Percentiles rank a stretch among this genome's conserved stretches.
Conservation (phyloP, 228 moss, liverwort and hornwort genomes). For the Sphagnum magellanicum region DNA sequence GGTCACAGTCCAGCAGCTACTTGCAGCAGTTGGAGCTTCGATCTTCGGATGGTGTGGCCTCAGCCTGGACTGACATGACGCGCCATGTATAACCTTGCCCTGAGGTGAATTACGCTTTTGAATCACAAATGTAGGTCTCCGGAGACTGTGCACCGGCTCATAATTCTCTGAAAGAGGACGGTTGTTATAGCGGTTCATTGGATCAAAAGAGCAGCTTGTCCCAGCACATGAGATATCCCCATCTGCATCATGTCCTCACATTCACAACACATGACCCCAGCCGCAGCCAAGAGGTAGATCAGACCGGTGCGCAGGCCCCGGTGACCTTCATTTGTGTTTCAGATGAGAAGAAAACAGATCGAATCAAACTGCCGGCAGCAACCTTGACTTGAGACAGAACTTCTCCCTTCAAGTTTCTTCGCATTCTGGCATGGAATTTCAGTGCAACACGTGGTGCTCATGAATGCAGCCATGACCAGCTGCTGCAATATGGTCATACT, state of each 20-base stretch:
- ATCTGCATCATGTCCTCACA: not conserved
- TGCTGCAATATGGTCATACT: too few species aligned
- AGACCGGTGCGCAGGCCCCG: slow-evolving; percentile 58
- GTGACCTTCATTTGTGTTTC: slow-evolving; percentile 46
- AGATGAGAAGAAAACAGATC: not conserved
- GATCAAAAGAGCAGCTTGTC: not conserved
- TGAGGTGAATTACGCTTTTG: slow-evolving; percentile 1
- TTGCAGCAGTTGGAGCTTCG: not conserved
- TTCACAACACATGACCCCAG: not conserved
- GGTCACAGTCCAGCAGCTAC: not conserved
- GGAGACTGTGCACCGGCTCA: slow-evolving; percentile 47
- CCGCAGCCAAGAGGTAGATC: not conserved
- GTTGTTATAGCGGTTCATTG: not conserved
- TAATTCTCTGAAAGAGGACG: slow-evolving; percentile 3
- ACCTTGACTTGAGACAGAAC: too few species aligned
- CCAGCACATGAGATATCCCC: not conserved
- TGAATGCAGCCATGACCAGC: too few species aligned
- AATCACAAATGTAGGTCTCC: slow-evolving; percentile 42
- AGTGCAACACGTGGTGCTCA: too few species aligned
- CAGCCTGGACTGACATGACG: not conserved
- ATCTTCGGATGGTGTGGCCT: not conserved
- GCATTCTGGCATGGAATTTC: too few species aligned
- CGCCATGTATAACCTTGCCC: too few species aligned
- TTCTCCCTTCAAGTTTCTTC: too few species aligned
- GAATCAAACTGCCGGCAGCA: too few species aligned